Percentiles rank a stretch among this genome's conserved stretches.
phyloP scores from a whole-genome alignment of 2,329 filamentous ascomycete genomes.

The Clonostachys byssicola region DNA sequence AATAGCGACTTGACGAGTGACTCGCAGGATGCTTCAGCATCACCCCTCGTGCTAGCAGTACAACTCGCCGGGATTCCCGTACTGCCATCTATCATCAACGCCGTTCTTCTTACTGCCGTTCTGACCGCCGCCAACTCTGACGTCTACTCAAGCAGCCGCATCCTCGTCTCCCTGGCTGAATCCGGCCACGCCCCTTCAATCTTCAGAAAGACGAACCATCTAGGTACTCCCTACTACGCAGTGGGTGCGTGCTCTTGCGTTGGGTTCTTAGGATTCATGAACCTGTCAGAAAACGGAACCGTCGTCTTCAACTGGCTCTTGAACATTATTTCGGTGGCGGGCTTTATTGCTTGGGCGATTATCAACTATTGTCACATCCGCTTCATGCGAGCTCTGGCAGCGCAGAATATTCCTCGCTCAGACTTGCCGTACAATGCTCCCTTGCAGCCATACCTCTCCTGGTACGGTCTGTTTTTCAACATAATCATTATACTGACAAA shows the following conservation, averaged over 20 bases:
- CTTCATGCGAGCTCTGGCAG: constrained; percentile 57
- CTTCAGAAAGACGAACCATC: constrained; percentile 53
- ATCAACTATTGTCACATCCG: constrained; percentile 61
- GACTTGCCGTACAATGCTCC: constrained; percentile 57
- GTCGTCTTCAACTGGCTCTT: constrained; percentile 70
- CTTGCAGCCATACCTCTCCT: constrained; percentile 60
- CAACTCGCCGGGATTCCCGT: constrained; percentile 58
- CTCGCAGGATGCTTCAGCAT: constrained; percentile 56
- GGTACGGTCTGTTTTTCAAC: constrained; percentile 64
- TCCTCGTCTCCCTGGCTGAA: constrained; percentile 61
- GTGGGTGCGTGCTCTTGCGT: constrained; percentile 51
- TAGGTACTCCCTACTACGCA: constrained; percentile 59
- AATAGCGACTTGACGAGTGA: constrained; percentile 47
- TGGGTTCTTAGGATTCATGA: constrained; percentile 64
- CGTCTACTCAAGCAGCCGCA: constrained; percentile 68
- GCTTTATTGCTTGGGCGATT: constrained; percentile 67
- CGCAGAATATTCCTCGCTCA: constrained; percentile 52
- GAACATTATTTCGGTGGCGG: constrained; percentile 65
- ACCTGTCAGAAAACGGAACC: constrained; percentile 53
- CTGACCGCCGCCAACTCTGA: constrained; percentile 76
- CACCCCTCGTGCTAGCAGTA: constrained; percentile 59
- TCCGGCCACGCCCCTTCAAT: constrained; percentile 59
- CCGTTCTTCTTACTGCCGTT: constrained; percentile 71
- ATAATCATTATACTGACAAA: constrained; percentile 61
- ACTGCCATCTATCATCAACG: constrained; percentile 71